phyloP scores from a whole-genome alignment of 768 basidiomycete species.

The Suillus weaverae region DNA sequence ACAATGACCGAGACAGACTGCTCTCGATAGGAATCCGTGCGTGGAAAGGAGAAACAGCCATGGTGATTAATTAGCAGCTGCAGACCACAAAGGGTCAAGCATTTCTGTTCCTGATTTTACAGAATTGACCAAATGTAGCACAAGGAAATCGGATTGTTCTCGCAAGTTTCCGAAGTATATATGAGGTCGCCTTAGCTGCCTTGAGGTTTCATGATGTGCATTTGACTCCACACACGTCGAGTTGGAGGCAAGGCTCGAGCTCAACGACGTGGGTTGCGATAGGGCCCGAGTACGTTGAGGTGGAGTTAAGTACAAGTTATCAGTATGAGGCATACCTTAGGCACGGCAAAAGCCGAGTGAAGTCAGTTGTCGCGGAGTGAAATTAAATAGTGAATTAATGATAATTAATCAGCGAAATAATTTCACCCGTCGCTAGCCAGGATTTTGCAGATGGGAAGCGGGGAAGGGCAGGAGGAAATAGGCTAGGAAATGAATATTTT shows the following conservation, averaged over 20 bases:
- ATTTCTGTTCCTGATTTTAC: conserved; percentile 2
- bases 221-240: background rate
- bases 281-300: background rate
- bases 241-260: background rate
- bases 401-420: conserved; percentile 2
- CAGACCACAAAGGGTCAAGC: background rate
- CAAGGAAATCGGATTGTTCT: conserved; percentile 1
- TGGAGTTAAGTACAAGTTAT: background rate
- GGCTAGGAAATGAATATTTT: conserved; percentile 6
- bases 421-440: background rate
- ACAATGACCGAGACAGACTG: background rate
- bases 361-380: background rate
- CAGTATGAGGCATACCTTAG: background rate
- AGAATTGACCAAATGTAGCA: background rate
- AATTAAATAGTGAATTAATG: conserved; percentile 1
- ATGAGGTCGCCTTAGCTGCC: background rate
- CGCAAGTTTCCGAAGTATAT: background rate
- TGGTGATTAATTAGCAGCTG: background rate
- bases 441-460: background rate
- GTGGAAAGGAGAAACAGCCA: conserved; percentile 3
- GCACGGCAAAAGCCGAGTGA: background rate
- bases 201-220: conserved; percentile 1
- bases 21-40: background rate
- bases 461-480: background rate
- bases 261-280: background rate